Base-by-base conservation (phyloP, 148 eudicot genomes). In the Bassia scoparia region DNA sequence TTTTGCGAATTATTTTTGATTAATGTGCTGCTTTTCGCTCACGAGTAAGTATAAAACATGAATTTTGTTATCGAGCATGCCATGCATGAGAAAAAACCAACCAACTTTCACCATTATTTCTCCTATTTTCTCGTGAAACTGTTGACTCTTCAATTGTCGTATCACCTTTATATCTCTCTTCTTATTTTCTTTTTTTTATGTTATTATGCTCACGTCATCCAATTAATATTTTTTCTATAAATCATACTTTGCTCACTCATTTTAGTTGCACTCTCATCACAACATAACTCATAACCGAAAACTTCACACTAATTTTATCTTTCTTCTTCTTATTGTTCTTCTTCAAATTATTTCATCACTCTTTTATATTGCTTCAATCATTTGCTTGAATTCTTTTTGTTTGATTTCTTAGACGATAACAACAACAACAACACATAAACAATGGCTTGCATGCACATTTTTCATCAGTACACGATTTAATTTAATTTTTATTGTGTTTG, bases 401-500 rank as follows among this genome's bases (percentile, higher is more conserved):
- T 21, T 46, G 14, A 0, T 2, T 72, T 59, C 34, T 26, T 56
- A 37, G 15, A 37, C 10, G 11, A 4, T 24, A 35, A 8, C 23
- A 66, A 66, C 34, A 24, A 66, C 12, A 71, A 20, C 23, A 66
- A 66, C 34, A 24, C 43, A 4, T 58, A 20, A 27, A 71, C 59
- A 61, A 73, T 73, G 76, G 59, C 68, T 61, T 73, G 60, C 58
- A 30, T 73, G 46, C 61, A 44, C 21, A 5, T 73, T 50, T 61
- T 46, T 17, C 76, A 73, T 44, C 48, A 73, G 76, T 73, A 73
- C 53, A 23, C 27, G 11, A 24, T 41, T 0, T 37, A 37, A 37
- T 37, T 37, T 3, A 37, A 41, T 41, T 41, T 41, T 41, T 41
- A 14, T 41, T 41, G 8, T 5, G 12, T 41, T n/a, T n/a, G 46